Conservation (phyloP, 2,329 filamentous ascomycete genomes). For the Aureobasidium leucospermi region DNA sequence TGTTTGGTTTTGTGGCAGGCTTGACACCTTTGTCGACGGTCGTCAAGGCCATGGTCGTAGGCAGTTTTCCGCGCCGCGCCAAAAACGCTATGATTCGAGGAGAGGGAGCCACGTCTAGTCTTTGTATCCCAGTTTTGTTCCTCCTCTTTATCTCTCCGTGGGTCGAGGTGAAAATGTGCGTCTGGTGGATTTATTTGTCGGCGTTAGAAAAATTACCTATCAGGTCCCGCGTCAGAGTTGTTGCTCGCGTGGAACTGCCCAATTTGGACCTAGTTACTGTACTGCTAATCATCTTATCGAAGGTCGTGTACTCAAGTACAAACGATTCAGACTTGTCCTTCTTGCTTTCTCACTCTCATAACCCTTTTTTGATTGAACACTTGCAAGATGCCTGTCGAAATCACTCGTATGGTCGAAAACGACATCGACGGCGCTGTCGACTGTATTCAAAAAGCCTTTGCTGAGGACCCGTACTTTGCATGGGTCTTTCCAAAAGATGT, state of each 20-base stretch:
- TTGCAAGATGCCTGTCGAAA: constrained; percentile 40
- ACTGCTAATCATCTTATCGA: neutral
- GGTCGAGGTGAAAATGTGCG: neutral
- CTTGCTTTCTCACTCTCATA: neutral
- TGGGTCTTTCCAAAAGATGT: constrained; percentile 59
- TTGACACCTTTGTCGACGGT: constrained; percentile 19
- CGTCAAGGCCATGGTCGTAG: constrained; percentile 39
- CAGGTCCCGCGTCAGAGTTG: neutral
- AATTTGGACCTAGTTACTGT: neutral
- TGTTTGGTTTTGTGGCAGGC: constrained; percentile 19
- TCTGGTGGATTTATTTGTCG: neutral
- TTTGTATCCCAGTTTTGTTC: neutral
- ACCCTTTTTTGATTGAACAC: constrained; percentile 6
- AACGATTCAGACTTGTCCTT: neutral
- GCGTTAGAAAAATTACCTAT: neutral
- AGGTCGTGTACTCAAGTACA: neutral
- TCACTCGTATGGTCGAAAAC: constrained; percentile 47
- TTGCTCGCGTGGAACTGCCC: neutral
- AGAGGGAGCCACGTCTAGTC: constrained; percentile 40
- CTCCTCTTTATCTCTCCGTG: neutral
- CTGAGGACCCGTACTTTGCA: constrained; percentile 57
- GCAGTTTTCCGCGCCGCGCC: constrained; percentile 39
- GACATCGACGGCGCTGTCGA: constrained; percentile 59
- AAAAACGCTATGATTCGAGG: constrained; percentile 46
- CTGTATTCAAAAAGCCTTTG: constrained; percentile 60